Evolutionary conservation across 495 filamentous ascomycete genomes (phyloP).

Genomic region (Patellaria atrata): DNA sequence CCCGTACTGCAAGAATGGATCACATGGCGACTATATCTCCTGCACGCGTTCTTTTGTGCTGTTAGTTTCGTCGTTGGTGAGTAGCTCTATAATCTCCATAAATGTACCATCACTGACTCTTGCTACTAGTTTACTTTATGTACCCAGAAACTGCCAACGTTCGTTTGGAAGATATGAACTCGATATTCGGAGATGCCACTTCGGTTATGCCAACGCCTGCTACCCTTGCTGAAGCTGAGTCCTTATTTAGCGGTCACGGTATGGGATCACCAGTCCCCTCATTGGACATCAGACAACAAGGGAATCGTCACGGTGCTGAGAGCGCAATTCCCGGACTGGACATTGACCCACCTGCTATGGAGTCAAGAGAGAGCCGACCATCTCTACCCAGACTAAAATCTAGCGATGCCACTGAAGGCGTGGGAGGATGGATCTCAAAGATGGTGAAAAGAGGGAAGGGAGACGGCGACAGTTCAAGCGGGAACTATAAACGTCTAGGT

Average conservation of each 20-base stretch:
- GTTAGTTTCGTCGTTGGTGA: slow-evolving; percentile 91
- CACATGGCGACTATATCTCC: slow-evolving; percentile 79
- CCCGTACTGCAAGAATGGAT: slow-evolving; percentile 84
- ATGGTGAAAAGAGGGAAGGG: slow-evolving; percentile 43
- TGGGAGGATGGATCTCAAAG: slow-evolving; percentile 57
- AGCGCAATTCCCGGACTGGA: slow-evolving; percentile 58
- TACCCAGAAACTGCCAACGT: slow-evolving; percentile 95
- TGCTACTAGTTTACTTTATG: slow-evolving; percentile 71
- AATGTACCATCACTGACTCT: slow-evolving; percentile 3
- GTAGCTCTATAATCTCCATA: slow-evolving; percentile 24
- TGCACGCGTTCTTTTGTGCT: slow-evolving; percentile 96
- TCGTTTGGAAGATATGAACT: slow-evolving; percentile 90
- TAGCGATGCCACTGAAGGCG: slow-evolving; percentile 35
- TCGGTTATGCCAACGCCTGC: slow-evolving; percentile 59
- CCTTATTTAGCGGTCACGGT: slow-evolving; percentile 47
- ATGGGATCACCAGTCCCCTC: slow-evolving; percentile 75
- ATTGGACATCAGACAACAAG: slow-evolving; percentile 52
- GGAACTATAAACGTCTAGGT: slow-evolving; percentile 49
- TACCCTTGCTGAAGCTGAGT: slow-evolving; percentile 56
- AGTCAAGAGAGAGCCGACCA: slow-evolving; percentile 35
- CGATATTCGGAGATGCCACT: slow-evolving; percentile 77
- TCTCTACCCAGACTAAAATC: slow-evolving; percentile 23
- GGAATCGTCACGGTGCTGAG: slow-evolving; percentile 32
- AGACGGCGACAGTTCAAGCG: slow-evolving; percentile 33
- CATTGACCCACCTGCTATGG: slow-evolving; percentile 50